These are phyloP conservation scores for Metschnikowia similis DNA, from an alignment of 805 yeast species.

Conservation along the genomic window DNA sequence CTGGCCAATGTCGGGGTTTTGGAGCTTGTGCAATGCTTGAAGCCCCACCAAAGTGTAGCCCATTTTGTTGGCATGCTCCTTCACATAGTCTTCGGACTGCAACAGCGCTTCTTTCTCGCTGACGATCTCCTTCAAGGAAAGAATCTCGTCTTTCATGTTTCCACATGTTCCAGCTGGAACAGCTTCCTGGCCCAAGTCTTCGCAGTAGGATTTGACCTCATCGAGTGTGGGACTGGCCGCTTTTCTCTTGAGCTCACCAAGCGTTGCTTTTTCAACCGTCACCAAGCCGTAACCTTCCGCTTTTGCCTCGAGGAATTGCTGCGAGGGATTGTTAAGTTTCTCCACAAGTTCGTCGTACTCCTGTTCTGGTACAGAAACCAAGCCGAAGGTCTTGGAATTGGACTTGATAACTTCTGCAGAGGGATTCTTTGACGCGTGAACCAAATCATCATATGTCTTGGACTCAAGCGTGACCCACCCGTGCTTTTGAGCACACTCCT, in stretches of 20 bases:
- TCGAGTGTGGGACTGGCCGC: slow-evolving; percentile 12
- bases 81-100: slow-evolving; percentile 5
- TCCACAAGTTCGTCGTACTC: slow-evolving; percentile 8
- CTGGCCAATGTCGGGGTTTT: background rate
- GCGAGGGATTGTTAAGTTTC: slow-evolving; percentile 4
- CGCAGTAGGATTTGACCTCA: slow-evolving; percentile 2
- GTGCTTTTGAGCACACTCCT: slow-evolving; percentile 5
- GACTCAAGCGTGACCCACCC: slow-evolving; percentile 2
- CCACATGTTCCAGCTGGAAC: slow-evolving; percentile 11
- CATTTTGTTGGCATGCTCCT: background rate
- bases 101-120: slow-evolving; percentile 10
- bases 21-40: slow-evolving; percentile 13
- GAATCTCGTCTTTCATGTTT: background rate
- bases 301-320: background rate
- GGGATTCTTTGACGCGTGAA: background rate
- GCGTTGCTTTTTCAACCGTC: background rate
- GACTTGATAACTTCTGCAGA: slow-evolving; percentile 3
- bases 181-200: background rate
- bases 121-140: background rate
- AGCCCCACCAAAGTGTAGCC: background rate
- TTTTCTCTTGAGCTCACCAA: slow-evolving; percentile 10
- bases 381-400: slow-evolving; percentile 13
- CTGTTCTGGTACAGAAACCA: slow-evolving; percentile 11
- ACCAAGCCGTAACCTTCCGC: slow-evolving; percentile 5
- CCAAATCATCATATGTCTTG: background rate